Conservation (phyloP, 192 early-diverging fungal genomes). For the Phlyctochytrium planicorne region DNA sequence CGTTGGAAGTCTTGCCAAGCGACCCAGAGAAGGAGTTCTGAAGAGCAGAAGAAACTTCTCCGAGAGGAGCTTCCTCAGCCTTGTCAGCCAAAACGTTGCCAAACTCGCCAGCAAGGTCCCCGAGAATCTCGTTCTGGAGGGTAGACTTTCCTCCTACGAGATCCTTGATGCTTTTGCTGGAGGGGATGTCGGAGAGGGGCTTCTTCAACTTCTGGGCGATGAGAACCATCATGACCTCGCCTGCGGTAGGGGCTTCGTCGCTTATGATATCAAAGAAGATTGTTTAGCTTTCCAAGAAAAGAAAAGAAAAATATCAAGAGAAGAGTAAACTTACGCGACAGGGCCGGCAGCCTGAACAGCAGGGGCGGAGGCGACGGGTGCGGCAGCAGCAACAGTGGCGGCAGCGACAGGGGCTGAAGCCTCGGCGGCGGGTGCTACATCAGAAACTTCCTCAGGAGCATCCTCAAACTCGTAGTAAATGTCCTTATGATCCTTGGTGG, state of each 20-base stretch:
- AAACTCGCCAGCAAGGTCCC: conserved; percentile 93
- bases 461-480: conserved; percentile 91
- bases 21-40: conserved; percentile 59
- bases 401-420: conserved; percentile 47
- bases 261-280: conserved; percentile 11
- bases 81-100: conserved; percentile 79
- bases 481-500: conserved; percentile 86
- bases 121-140: conserved; percentile 94
- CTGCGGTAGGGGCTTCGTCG: conserved; percentile 79
- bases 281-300: background rate
- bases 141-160: conserved; percentile 95
- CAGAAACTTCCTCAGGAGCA: conserved; percentile 46
- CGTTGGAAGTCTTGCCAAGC: conserved; percentile 80
- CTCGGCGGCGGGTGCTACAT: conserved; percentile 46
- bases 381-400: conserved; percentile 53
- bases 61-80: conserved; percentile 84
- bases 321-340: conserved; percentile 32
- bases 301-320: conserved; percentile 16
- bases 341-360: conserved; percentile 49
- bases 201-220: conserved; percentile 93
- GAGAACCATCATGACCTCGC: conserved; percentile 78
- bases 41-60: conserved; percentile 73
- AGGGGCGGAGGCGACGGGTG: conserved; percentile 51
- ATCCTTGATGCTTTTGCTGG: conserved; percentile 85
- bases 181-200: conserved; percentile 67